Conservation (phyloP, 768 basidiomycete genomes). For the Hemileccinum rubropunctum region DNA sequence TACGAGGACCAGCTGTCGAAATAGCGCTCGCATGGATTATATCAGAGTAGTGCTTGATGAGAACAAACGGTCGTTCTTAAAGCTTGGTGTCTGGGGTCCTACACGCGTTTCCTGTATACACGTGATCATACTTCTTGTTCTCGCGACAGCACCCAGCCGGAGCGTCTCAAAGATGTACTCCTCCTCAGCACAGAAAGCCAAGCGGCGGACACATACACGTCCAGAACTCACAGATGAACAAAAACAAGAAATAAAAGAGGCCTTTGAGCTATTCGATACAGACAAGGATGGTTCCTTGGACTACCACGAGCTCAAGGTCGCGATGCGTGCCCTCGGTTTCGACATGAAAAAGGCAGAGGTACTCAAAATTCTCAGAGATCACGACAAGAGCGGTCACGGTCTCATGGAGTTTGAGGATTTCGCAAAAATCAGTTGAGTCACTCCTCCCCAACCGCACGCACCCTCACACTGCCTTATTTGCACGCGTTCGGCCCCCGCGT, state of each 20-base stretch:
- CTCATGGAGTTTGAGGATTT: slow-evolving; percentile 95
- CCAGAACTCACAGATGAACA: slow-evolving; percentile 87
- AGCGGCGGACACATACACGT: slow-evolving; percentile 68
- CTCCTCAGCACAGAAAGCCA: slow-evolving; percentile 68
- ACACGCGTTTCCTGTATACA: slow-evolving; percentile 26
- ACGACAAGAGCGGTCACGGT: slow-evolving; percentile 78
- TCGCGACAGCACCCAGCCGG: background rate
- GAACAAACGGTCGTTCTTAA: too few relatives aligned
- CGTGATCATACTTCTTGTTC: slow-evolving; percentile 19
- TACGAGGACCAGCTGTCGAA: slow-evolving; percentile 32
- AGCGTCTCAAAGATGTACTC: slow-evolving; percentile 44
- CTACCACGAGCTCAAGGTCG: slow-evolving; percentile 99
- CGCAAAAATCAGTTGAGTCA: slow-evolving; percentile 80
- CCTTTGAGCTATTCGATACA: slow-evolving; percentile 98
- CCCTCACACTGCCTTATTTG: background rate
- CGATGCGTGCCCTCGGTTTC: slow-evolving; percentile 96
- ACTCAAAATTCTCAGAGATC: slow-evolving; percentile 87
- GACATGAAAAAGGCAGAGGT: slow-evolving; percentile 99
- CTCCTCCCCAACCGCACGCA: background rate
- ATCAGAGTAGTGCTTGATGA: slow-evolving; percentile 10
- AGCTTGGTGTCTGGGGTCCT: slow-evolving; percentile 19
- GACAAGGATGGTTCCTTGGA: slow-evolving; percentile 97
- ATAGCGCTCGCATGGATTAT: slow-evolving; percentile 37
- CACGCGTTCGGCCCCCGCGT: background rate
- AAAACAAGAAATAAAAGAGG: slow-evolving; percentile 96